These are phyloP conservation scores for Xylariaceae sp. DNA, from an alignment of 2,329 filamentous ascomycete species.

Conservation along the genomic window DNA sequence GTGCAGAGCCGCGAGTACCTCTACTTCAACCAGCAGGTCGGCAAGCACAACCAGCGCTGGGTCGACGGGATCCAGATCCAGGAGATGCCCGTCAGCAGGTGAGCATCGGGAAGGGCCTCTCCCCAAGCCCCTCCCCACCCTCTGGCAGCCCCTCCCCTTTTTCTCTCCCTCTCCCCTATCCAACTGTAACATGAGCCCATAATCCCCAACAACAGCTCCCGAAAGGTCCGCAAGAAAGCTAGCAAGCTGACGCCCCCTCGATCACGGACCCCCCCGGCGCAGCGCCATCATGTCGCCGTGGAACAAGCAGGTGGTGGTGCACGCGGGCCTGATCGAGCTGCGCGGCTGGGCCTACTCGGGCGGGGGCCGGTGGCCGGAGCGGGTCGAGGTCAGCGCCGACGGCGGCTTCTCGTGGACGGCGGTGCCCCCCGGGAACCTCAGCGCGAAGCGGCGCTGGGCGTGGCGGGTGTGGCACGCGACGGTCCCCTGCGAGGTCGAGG, in stretches of 20 bases:
- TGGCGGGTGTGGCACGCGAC: conserved; percentile 60
- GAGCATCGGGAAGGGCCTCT: too few species aligned
- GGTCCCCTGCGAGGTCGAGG: conserved; percentile 54
- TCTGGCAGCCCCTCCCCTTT: conserved; percentile 1
- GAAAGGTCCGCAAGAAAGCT: too few species aligned
- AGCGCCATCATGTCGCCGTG: conserved; percentile 58
- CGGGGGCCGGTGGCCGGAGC: conserved; percentile 51
- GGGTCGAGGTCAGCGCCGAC: conserved; percentile 57
- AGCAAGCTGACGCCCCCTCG: too few species aligned
- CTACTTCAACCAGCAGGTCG: conserved; percentile 61
- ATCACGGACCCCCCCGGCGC: too few species aligned
- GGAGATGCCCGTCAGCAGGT: conserved; percentile 64
- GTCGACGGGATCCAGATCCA: conserved; percentile 60
- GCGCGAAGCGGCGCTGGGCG: conserved; percentile 52
- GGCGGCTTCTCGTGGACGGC: conserved; percentile 59
- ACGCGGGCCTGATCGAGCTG: conserved; percentile 49
- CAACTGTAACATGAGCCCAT: too few species aligned
- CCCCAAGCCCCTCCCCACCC: too few species aligned
- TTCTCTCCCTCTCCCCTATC: not conserved
- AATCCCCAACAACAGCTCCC: too few species aligned
- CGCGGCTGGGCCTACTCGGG: conserved; percentile 54
- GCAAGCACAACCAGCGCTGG: conserved; percentile 56
- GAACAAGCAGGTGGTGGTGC: conserved; percentile 53
- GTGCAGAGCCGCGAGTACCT: conserved; percentile 60
- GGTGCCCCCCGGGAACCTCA: conserved; percentile 52